Base-by-base conservation (phyloP, 768 basidiomycete species). In the Saitozyma sp. region DNA sequence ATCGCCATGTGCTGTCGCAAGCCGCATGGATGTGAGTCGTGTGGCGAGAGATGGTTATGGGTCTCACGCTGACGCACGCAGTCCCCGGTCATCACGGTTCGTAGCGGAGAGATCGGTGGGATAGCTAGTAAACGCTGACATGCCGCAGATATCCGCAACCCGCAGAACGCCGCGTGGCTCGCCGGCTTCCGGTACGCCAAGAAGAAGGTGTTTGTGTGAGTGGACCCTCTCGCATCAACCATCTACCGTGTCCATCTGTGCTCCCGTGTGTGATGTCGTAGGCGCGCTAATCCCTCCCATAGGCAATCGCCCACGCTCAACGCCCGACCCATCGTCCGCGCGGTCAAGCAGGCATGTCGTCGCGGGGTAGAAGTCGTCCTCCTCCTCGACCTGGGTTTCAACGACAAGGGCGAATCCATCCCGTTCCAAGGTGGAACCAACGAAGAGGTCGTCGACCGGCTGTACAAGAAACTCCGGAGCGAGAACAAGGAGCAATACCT, bases 401-500 rank as follows among this genome's bases (percentile, higher is more conserved):
- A 83, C 69, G 82, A 87, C 66, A 84, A 82, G 79, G 85, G 85
- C 56, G 87, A 88, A 74, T 83, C 83, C 46, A 81, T 88, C 43
- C 87, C 87, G 0, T 84, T 84, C 67, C 87, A 88, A 74, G 88
- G 88, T 9, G 88, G 88, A 1, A 89, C 85, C 42, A 89, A 89
- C 73, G 86, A 88, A 64, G 83, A 87, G 76, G 87, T 89, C 17
- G 84, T 84, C 14, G 81, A 84, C 63, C 79, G 81, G 43, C 84
- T 89, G 80, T 89, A 84, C 77, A 82, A 81, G 19, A 78, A 77
- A 53, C 81, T 89, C 16, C 78, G 80, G 3, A 79, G 80, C 37
- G 81, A 82, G 45, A 80, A 81, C 9, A 82, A 84, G 63, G 77
- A 84, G 70, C 74, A 84, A 64, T 82, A 78, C 48, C 67, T 80